phyloP scores from a whole-genome alignment of 352 stramenopile genomes.

The Elongisporangium anandrum region DNA sequence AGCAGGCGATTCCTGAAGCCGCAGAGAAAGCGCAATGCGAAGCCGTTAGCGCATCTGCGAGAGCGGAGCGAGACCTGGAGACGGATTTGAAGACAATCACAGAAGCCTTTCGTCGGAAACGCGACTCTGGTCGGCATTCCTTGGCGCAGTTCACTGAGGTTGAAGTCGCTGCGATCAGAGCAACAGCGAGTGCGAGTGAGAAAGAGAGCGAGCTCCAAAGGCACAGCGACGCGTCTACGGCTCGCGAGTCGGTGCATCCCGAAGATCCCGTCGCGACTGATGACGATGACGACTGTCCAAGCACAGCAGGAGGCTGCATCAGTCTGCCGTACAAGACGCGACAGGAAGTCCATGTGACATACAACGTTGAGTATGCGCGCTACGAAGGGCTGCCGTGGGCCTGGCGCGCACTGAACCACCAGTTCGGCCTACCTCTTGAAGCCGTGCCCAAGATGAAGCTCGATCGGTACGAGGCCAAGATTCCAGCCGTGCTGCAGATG shows the following conservation, averaged over 20 bases:
- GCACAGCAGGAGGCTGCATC: conserved; percentile 29
- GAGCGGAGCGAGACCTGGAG: background rate
- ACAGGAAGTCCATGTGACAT: conserved; percentile 72
- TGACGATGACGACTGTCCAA: background rate
- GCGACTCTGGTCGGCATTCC: conserved; percentile 22
- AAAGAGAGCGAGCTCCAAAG: background rate
- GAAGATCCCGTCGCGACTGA: background rate
- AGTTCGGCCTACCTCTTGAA: conserved; percentile 71
- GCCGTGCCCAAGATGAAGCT: conserved; percentile 54
- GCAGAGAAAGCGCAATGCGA: background rate
- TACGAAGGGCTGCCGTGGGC: conserved; percentile 69
- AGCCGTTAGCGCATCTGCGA: background rate
- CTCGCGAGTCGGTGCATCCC: background rate
- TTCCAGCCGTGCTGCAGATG: conserved; percentile 76
- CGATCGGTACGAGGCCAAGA: conserved; percentile 51
- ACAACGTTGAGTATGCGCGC: conserved; percentile 56
- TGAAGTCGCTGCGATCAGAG: conserved; percentile 15
- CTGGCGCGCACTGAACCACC: conserved; percentile 63
- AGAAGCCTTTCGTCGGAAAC: conserved; percentile 13
- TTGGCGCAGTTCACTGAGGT: conserved; percentile 32
- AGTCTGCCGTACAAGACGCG: conserved; percentile 62
- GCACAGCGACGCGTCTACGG: background rate
- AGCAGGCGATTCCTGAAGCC: background rate
- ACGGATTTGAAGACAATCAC: conserved; percentile 8
- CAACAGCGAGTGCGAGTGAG: background rate